A percentile compares a stretch with the other conserved stretches of the same genome.
These are phyloP conservation scores for Cicer yamashitae DNA, from an alignment of 306 rosid genomes.

Conservation along the genomic window DNA sequence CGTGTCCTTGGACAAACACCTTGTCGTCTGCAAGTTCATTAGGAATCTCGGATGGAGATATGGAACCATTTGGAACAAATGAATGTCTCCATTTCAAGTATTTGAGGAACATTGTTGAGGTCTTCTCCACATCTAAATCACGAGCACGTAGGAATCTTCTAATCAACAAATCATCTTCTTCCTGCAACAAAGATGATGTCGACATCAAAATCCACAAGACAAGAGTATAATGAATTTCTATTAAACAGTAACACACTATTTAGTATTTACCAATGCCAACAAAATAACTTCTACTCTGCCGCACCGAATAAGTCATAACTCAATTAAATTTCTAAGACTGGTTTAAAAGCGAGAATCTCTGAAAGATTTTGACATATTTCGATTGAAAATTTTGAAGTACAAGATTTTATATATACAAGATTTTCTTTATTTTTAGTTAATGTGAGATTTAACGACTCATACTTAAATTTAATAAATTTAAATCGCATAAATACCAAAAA, in stretches of 20 bases:
- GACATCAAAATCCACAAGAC: too few species aligned
- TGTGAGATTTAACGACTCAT: too few species aligned
- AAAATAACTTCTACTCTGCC: neutral
- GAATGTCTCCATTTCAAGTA: constrained; percentile 64
- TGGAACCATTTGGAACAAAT: constrained; percentile 59
- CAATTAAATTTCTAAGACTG: too few species aligned
- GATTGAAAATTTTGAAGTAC: too few species aligned
- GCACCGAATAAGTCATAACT: neutral
- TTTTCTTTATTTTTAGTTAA: too few species aligned
- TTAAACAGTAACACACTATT: too few species aligned
- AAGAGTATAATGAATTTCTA: too few species aligned
- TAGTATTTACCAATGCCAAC: neutral
- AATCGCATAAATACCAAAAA: too few species aligned
- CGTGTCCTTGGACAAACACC: constrained; percentile 56
- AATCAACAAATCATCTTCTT: constrained; percentile 55
- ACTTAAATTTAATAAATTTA: too few species aligned
- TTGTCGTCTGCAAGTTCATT: constrained; percentile 59
- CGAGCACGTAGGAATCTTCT: constrained; percentile 69
- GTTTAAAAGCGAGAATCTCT: too few species aligned
- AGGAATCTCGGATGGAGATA: constrained; percentile 52
- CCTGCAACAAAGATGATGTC: neutral
- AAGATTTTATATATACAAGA: too few species aligned
- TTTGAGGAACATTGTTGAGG: constrained; percentile 58
- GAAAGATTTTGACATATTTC: too few species aligned
- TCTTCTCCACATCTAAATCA: constrained; percentile 54